Evolutionary conservation across 768 basidiomycete genomes (phyloP).

Genomic region (Pulveroboletus sp.): DNA sequence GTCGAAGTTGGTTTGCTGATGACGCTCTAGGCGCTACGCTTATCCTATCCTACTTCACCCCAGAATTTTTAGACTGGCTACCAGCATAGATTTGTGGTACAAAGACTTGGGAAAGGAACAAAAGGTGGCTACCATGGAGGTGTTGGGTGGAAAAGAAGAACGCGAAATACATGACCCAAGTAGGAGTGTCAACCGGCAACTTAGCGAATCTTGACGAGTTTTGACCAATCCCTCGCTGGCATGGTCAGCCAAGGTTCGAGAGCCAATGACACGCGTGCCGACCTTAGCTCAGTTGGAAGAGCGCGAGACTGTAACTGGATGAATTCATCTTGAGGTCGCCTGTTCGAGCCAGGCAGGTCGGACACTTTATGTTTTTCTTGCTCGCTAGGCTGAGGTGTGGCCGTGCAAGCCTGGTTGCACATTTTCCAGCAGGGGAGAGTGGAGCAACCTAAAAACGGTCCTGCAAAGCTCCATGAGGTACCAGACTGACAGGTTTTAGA

Average conservation of each 20-base stretch:
- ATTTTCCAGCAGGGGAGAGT: no score
- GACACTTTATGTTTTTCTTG: slow-evolving; percentile 6
- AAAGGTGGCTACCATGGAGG: neutral
- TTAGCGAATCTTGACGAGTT: no score
- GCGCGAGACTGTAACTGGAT: slow-evolving; percentile 41
- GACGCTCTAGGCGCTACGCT: slow-evolving; percentile 75
- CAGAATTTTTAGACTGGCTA: slow-evolving; percentile 90
- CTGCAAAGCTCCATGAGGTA: no score
- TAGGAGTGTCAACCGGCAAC: no score
- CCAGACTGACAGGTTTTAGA: no score
- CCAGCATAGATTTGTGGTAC: slow-evolving; percentile 23
- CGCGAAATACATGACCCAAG: no score
- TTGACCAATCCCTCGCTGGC: no score
- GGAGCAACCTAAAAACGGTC: no score
- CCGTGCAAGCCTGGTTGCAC: no score
- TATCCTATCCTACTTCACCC: slow-evolving; percentile 94
- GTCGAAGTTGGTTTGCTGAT: slow-evolving; percentile 1
- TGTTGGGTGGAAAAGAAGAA: neutral
- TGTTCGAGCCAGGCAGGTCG: slow-evolving; percentile 42
- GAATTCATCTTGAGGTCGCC: slow-evolving; percentile 39
- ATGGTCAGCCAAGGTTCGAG: no score
- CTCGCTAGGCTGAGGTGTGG: no score
- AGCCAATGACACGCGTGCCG: neutral
- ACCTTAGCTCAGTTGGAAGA: slow-evolving; percentile 45
- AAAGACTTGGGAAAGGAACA: neutral